Base-by-base conservation (phyloP, 345 rosid species). In the Camelina hispida region DNA sequence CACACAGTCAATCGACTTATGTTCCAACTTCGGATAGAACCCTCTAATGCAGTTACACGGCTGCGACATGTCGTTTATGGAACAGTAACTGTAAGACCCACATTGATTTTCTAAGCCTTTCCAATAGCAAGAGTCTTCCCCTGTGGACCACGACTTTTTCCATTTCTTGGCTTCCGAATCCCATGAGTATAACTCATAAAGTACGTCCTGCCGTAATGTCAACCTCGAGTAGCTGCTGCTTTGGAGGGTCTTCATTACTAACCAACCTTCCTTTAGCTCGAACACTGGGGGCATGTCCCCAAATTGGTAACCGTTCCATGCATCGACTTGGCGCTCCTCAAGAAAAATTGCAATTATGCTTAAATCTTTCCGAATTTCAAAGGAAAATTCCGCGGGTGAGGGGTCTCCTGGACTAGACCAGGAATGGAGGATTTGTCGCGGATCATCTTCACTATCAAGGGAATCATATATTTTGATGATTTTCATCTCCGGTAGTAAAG, bases 201-300 rank as follows among this genome's bases (percentile, higher is more conserved):
- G 1, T 11, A 11, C 53, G 20, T 12, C 17, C 3, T 8, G 23
- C 12, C 22, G 12, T 10, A 48, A 16, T 16, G 23, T 48, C 20
- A 48, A 17, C 53, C 23, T 48, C 12, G 22, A 48, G 53, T 48
- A 48, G 53, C 23, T 48, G 53, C 12, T 48, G 23, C 10, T 48
- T 48, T 9, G 53, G 53, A 48, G 53, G 18, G 53, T 7, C 53
- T 8, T 48, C 53, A 48, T 48, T 17, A 48, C 53, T 7, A 48
- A 17, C 22, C 2, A 48, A 48, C 18, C 53, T 48, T 48, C 53
- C 23, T 48, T 17, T 8, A 48, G 53, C 22, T 48, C 53, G 5
- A 48, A 48, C 20, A 48, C 22, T 9, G 53, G 23, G 23, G 53
- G 53, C 53, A 48, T 48, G 53, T 17, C 53, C 53, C 53, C 53